phyloP scores from a whole-genome alignment of 176 grass and related monocot species.

The Eleusine coracana region DNA sequence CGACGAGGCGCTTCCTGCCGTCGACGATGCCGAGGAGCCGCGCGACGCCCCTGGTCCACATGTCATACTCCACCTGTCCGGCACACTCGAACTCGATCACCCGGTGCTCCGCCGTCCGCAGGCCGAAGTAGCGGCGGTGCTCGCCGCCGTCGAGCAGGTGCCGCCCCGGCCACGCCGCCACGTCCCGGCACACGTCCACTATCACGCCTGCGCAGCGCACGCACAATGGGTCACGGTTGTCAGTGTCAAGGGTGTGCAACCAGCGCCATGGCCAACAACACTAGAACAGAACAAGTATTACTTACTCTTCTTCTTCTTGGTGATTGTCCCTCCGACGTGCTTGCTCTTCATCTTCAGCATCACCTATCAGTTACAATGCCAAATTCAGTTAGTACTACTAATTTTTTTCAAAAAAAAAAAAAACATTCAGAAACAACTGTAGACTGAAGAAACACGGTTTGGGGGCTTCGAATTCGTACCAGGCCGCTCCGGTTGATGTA shows the following conservation, averaged over 20 bases:
- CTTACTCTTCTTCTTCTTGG: slow-evolving; percentile 98
- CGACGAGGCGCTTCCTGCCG: slow-evolving; percentile 45
- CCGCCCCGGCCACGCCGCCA: slow-evolving; percentile 83
- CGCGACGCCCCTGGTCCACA: slow-evolving; percentile 90
- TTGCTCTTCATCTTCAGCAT: slow-evolving; percentile 96
- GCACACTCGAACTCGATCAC: slow-evolving; percentile 97
- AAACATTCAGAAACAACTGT: too few species aligned
- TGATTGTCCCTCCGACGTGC: slow-evolving; percentile 82
- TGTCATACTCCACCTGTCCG: slow-evolving; percentile 58
- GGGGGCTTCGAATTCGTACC: slow-evolving; percentile 28
- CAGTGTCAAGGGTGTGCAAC: background rate
- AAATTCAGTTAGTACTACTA: background rate
- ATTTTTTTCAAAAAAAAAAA: background rate
- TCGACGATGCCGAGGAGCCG: slow-evolving; percentile 67
- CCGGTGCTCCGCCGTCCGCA: slow-evolving; percentile 76
- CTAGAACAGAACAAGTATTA: background rate
- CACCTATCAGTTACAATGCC: slow-evolving; percentile 41
- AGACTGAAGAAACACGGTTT: too few species aligned
- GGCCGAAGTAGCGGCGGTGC: slow-evolving; percentile 85
- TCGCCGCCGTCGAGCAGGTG: slow-evolving; percentile 80
- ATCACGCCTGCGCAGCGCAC: slow-evolving; percentile 56
- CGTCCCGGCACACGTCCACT: slow-evolving; percentile 85
- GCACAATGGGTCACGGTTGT: background rate
- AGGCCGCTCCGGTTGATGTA: slow-evolving; percentile 76
- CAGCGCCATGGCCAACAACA: background rate